Evolutionary conservation across 139 green algal genomes (phyloP).

Genomic region (Choricystis sp.): DNA sequence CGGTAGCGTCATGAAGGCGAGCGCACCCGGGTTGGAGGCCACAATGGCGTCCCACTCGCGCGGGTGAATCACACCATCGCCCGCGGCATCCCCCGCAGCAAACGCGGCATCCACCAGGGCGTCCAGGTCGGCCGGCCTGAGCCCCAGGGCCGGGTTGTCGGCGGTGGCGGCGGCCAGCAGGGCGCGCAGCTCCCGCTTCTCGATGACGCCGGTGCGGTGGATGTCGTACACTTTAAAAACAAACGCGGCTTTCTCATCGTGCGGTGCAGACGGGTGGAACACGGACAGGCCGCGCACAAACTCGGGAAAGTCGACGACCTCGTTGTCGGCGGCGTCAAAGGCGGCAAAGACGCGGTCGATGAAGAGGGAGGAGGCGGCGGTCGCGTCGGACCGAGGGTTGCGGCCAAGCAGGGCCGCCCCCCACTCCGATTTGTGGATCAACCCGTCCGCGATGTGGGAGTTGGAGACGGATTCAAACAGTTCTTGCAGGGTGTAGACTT

Average conservation of each 20-base stretch:
- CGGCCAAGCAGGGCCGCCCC: constrained; percentile 41
- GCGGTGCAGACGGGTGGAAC: constrained; percentile 41
- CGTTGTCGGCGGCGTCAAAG: constrained; percentile 52
- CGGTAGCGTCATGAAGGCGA: constrained; percentile 56
- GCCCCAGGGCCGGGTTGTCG: constrained; percentile 42
- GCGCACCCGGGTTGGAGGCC: constrained; percentile 28
- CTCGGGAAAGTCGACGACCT: constrained; percentile 57
- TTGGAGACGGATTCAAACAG: constrained; percentile 37
- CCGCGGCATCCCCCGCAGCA: constrained; percentile 32
- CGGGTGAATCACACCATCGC: constrained; percentile 41
- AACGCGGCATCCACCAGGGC: constrained; percentile 44
- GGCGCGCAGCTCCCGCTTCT: constrained; percentile 36
- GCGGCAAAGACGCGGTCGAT: constrained; percentile 35
- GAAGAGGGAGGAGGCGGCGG: background rate
- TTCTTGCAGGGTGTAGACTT: constrained; percentile 33
- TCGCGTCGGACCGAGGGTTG: constrained; percentile 11
- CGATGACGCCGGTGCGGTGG: constrained; percentile 31
- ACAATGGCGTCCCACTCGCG: constrained; percentile 45
- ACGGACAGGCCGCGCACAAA: constrained; percentile 41
- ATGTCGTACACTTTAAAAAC: constrained; percentile 56
- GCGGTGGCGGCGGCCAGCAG: constrained; percentile 41
- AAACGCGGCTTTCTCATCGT: constrained; percentile 43
- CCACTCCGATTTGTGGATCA: constrained; percentile 65
- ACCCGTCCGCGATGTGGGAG: constrained; percentile 29
- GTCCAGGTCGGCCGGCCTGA: constrained; percentile 32